Conservation (phyloP, 345 rosid species). For the Populus tremula region DNA sequence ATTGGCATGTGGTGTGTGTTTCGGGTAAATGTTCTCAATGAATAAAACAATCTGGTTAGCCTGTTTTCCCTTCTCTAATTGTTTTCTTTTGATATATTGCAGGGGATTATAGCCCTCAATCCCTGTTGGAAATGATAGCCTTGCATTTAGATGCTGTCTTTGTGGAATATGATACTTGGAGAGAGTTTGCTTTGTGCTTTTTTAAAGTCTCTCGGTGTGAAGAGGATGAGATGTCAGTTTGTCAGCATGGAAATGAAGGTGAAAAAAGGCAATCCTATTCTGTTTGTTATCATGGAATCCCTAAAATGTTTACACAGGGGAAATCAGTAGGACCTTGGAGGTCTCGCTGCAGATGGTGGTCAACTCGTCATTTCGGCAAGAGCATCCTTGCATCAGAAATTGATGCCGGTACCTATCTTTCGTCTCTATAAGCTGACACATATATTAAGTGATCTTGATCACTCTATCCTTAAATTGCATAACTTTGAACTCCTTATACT, state of each 20-base stretch:
- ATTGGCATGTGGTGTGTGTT: too few species aligned
- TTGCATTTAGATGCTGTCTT: constrained; percentile 70
- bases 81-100: constrained; percentile 20
- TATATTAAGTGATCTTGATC: not conserved
- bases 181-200: constrained; percentile 72
- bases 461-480: not conserved
- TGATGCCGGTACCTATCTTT: constrained; percentile 31
- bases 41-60: not conserved
- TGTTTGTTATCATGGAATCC: constrained; percentile 33
- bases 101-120: constrained; percentile 54
- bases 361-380: constrained; percentile 56
- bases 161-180: constrained; percentile 50
- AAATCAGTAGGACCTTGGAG: constrained; percentile 48
- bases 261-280: constrained; percentile 28
- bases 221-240: constrained; percentile 63
- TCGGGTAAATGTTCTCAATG: not conserved
- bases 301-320: constrained; percentile 36
- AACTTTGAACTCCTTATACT: not conserved
- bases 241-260: constrained; percentile 36
- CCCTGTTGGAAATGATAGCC: constrained; percentile 72
- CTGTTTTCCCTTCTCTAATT: not conserved
- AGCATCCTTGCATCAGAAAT: constrained; percentile 47
- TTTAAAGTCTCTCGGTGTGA: constrained; percentile 40
- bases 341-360: constrained; percentile 67
- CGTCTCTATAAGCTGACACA: not conserved